Evolutionary conservation across 805 yeast genomes (phyloP).

Genomic region (Kuraishia hungarica): DNA sequence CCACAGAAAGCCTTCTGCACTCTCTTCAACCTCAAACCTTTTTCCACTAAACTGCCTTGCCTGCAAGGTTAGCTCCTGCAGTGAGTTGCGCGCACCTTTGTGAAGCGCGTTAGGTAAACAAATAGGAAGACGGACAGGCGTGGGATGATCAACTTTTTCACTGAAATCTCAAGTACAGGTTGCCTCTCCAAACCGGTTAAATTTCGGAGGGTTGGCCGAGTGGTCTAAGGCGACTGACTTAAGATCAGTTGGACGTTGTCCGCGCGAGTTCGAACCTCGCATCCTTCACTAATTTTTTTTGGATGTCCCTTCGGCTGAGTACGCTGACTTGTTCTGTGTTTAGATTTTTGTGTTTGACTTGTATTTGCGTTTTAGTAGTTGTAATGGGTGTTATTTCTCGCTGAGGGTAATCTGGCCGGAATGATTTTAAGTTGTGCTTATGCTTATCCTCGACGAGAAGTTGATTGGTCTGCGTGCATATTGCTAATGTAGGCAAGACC

Average conservation of each 20-base stretch:
- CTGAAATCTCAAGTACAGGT: background rate
- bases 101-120: background rate
- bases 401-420: no score
- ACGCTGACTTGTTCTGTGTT: background rate
- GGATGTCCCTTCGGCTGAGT: no score
- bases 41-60: background rate
- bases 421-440: no score
- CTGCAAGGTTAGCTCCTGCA: background rate
- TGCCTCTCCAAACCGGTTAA: background rate
- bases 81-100: background rate
- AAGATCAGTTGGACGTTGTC: constrained; percentile 21
- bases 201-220: constrained; percentile 15
- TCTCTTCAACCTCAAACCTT: background rate
- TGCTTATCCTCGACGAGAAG: no score
- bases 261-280: constrained; percentile 23
- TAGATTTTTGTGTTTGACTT: background rate
- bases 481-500: no score
- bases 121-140: background rate
- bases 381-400: no score
- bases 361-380: no score
- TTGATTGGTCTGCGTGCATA: no score
- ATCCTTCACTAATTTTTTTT: background rate
- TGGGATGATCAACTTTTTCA: background rate
- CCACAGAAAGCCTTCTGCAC: background rate
- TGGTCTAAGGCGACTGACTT: constrained; percentile 19